Evolutionary conservation across 192 early-diverging fungal genomes (phyloP).

Genomic region (Linnemannia elongata): DNA sequence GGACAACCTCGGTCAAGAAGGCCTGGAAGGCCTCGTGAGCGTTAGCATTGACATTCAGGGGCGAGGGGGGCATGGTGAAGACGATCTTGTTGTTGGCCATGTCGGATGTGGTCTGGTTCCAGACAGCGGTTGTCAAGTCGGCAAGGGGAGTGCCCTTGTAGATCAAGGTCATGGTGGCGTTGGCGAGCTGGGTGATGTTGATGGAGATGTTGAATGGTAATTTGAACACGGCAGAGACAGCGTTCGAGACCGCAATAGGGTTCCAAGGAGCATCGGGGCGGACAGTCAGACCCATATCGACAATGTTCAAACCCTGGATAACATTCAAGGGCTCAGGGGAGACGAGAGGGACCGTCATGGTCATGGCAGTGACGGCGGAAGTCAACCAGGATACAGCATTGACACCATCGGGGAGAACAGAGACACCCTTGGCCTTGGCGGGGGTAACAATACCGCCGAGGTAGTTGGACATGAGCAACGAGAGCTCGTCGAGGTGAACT

Average conservation of each 20-base stretch:
- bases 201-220: slow-evolving; percentile 48
- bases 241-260: slow-evolving; percentile 36
- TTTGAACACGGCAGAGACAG: slow-evolving; percentile 43
- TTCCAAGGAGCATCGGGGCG: slow-evolving; percentile 32
- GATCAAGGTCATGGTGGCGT: slow-evolving; percentile 50
- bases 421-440: slow-evolving; percentile 38
- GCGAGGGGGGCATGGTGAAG: slow-evolving; percentile 44
- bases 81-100: slow-evolving; percentile 57
- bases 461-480: slow-evolving; percentile 50
- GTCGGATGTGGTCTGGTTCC: slow-evolving; percentile 42
- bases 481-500: slow-evolving; percentile 36
- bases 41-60: slow-evolving; percentile 34
- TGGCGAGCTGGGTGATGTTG: slow-evolving; percentile 46
- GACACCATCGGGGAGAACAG: slow-evolving; percentile 47
- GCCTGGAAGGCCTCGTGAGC: slow-evolving; percentile 47
- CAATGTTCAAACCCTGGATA: slow-evolving; percentile 39
- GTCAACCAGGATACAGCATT: slow-evolving; percentile 47
- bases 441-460: slow-evolving; percentile 29
- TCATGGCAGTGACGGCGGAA: slow-evolving; percentile 24
- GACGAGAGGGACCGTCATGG: slow-evolving; percentile 32
- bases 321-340: slow-evolving; percentile 32
- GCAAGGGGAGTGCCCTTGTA: slow-evolving; percentile 45
- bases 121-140: slow-evolving; percentile 38
- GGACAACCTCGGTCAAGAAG: slow-evolving; percentile 29
- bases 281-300: slow-evolving; percentile 35